phyloP scores from a whole-genome alignment of 768 basidiomycete species.

The Mycena leptocephala region DNA sequence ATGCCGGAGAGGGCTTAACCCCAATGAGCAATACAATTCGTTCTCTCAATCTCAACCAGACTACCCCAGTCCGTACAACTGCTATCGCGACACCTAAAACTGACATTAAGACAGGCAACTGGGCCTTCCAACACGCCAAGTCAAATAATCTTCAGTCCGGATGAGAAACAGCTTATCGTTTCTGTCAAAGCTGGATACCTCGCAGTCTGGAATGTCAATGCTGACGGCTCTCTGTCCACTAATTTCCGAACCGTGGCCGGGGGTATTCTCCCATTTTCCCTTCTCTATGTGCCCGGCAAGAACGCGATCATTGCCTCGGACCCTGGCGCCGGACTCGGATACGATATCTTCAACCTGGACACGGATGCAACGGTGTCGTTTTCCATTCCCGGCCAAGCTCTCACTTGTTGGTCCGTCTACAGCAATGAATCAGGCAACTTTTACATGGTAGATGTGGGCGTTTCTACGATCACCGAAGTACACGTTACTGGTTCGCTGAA shows the following conservation, averaged over 20 bases:
- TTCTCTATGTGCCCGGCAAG: slow-evolving; percentile 28
- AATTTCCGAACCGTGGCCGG: slow-evolving; percentile 33
- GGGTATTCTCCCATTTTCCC: slow-evolving; percentile 8
- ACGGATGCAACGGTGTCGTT: not conserved
- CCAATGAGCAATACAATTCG: too few species aligned
- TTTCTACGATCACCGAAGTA: slow-evolving; percentile 39
- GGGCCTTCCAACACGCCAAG: slow-evolving; percentile 31
- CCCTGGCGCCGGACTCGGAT: slow-evolving; percentile 28
- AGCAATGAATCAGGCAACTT: slow-evolving; percentile 42
- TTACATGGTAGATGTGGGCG: slow-evolving; percentile 42
- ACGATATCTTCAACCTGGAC: slow-evolving; percentile 29
- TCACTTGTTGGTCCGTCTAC: slow-evolving; percentile 40
- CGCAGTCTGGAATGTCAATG: too few species aligned
- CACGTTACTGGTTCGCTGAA: slow-evolving; percentile 25
- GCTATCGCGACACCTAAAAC: too few species aligned
- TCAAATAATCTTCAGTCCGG: slow-evolving; percentile 51
- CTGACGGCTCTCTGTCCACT: too few species aligned
- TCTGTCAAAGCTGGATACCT: too few species aligned
- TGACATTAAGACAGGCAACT: slow-evolving; percentile 29
- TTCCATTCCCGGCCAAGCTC: slow-evolving; percentile 36
- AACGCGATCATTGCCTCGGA: slow-evolving; percentile 25
- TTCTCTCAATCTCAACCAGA: too few species aligned
- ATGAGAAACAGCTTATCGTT: slow-evolving; percentile 46
- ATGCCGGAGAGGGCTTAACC: too few species aligned
- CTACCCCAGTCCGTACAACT: too few species aligned